Base-by-base conservation (phyloP, 257 asterid species). In the Gentiana straminea region DNA sequence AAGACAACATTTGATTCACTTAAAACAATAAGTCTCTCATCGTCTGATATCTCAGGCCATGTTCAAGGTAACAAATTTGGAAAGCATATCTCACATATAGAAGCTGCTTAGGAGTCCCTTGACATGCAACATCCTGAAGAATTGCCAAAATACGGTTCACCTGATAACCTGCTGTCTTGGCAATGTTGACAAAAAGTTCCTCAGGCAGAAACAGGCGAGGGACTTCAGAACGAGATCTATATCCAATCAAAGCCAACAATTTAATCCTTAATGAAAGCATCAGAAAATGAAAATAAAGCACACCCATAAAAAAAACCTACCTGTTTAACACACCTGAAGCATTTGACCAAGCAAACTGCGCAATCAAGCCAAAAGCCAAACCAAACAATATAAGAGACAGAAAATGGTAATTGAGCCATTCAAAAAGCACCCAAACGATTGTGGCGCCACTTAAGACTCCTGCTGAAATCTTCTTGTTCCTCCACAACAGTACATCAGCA, bases 401-500 rank as follows among this genome's bases (percentile, higher is more conserved):
- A 62, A 89, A 76, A 61, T 85, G 69, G 77, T 81, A 89, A 49
- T 83, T 74, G 15, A 89, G 91, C 97, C 94, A 89, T 64, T 85
- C 95, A 48, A 89, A 85, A 35, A 89, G 79, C 71, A 83, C 78
- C 97, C 97, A 89, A 50, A 73, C 57, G 8, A 72, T 59, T 5
- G 97, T 83, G 13, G 97, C 89, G 52, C 82, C 73, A 35, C 78
- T 59, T 55, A 89, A 68, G 51, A 71, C 66, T 43, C 95, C 73
- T 15, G 86, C 94, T 12, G 95, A 89, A 53, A 75, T 83, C 77
- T 76, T 89, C 84, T 89, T 89, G 75, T 86, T 75, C 74, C 94
- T 89, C 97, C 97, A 89, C 49, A 89, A 71, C 52, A 89, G 68
- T 56, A 81, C 81, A 67, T 86, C 94, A 64, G 97, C 95, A 77